A percentile compares a stretch with the other conserved stretches of the same genome.
These are phyloP conservation scores for Inga laurina DNA, from an alignment of 306 rosid species.

Conservation along the genomic window DNA sequence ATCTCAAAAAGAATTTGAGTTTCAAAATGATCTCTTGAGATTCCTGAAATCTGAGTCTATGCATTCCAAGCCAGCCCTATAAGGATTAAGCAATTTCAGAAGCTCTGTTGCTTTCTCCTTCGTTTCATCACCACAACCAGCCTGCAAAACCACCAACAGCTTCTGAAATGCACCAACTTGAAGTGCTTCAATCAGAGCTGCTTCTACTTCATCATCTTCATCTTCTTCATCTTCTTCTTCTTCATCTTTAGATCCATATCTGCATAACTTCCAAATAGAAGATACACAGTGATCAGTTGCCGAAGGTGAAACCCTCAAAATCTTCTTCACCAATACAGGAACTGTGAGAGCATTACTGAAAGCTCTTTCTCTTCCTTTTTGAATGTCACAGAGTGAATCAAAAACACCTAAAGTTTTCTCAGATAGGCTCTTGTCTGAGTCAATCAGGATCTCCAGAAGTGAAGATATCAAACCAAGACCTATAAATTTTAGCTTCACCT, in stretches of 20 bases:
- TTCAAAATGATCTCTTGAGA: constrained; percentile 48
- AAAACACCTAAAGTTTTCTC: constrained; percentile 47
- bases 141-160: constrained; percentile 54
- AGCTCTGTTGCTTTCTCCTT: constrained; percentile 52
- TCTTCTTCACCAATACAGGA: constrained; percentile 63
- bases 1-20: background rate
- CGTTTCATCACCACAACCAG: constrained; percentile 44
- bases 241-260: constrained; percentile 28
- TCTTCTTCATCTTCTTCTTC: constrained; percentile 40
- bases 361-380: constrained; percentile 47
- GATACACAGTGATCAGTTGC: constrained; percentile 48
- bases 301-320: constrained; percentile 45
- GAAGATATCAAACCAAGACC: constrained; percentile 44
- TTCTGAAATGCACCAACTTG: constrained; percentile 65
- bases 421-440: constrained; percentile 37
- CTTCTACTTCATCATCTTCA: constrained; percentile 27
- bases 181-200: constrained; percentile 48
- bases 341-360: constrained; percentile 44
- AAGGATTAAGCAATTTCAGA: constrained; percentile 56
- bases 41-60: constrained; percentile 58
- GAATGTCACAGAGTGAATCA: constrained; percentile 39
- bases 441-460: constrained; percentile 44
- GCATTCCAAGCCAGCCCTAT: constrained; percentile 52
- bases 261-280: constrained; percentile 48
- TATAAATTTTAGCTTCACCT: constrained; percentile 30